Conservation (phyloP, 1,139 yeast genomes). For the Komagataea norvegica region DNA sequence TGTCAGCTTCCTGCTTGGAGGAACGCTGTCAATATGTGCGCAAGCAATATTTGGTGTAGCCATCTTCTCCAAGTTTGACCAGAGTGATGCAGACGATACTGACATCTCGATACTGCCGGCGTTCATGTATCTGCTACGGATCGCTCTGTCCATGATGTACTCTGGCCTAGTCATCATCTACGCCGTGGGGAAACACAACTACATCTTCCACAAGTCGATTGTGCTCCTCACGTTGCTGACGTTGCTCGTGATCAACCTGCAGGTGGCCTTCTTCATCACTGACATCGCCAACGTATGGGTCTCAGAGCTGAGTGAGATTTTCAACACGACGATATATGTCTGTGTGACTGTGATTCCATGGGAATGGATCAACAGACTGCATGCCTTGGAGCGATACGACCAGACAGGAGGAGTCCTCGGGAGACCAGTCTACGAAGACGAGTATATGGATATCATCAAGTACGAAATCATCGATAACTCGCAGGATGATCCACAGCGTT, state of each 20-base stretch:
- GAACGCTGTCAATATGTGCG: conserved; percentile 49
- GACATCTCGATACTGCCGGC: conserved; percentile 68
- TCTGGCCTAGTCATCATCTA: conserved; percentile 63
- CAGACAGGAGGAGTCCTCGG: conserved; percentile 82
- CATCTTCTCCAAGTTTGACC: conserved; percentile 38
- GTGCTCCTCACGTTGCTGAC: conserved; percentile 56
- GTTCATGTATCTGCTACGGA: conserved; percentile 70
- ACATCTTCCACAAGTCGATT: conserved; percentile 48
- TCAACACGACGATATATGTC: conserved; percentile 68
- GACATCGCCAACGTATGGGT: conserved; percentile 74
- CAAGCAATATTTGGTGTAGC: conserved; percentile 71
- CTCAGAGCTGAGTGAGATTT: conserved; percentile 65
- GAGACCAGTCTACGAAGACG: conserved; percentile 71
- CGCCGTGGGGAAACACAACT: conserved; percentile 49
- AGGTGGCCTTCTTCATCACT: conserved; percentile 71
- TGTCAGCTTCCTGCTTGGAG: conserved; percentile 58
- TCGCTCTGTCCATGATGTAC: conserved; percentile 68
- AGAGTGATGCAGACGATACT: conserved; percentile 29
- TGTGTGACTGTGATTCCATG: conserved; percentile 73
- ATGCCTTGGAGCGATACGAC: conserved; percentile 53
- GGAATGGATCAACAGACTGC: conserved; percentile 82
- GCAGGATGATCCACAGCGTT: too few species aligned
- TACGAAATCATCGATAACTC: conserved; percentile 37
- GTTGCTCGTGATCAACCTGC: conserved; percentile 53
- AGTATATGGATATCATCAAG: conserved; percentile 34